Percentiles rank a stretch among this genome's conserved stretches.
Conservation (phyloP, 768 basidiomycete species). For the Lactarius pseudohatsudake region DNA sequence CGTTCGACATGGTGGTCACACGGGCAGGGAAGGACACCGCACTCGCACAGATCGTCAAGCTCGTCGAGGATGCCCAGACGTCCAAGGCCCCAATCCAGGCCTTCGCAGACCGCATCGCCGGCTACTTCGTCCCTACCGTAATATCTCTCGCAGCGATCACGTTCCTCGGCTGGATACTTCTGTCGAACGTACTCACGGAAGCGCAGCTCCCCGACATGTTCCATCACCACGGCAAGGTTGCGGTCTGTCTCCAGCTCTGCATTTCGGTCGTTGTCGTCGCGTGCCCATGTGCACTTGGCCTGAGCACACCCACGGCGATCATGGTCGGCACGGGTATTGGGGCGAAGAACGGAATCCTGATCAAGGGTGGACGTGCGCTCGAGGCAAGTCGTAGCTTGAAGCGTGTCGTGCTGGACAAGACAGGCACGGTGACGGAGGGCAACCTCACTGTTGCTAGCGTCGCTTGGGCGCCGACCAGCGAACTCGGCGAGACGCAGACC, state of each 20-base stretch:
- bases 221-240: slow-evolving; percentile 78
- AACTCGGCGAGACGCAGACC: slow-evolving; percentile 33
- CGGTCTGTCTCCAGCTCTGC: slow-evolving; percentile 93
- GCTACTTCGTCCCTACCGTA: slow-evolving; percentile 92
- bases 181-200: slow-evolving; percentile 58
- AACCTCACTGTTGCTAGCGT: slow-evolving; percentile 79
- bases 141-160: slow-evolving; percentile 80
- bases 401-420: slow-evolving; percentile 91
- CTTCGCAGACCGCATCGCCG: slow-evolving; percentile 92
- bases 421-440: slow-evolving; percentile 95
- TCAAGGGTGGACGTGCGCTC: slow-evolving; percentile 94
- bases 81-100: slow-evolving; percentile 98
- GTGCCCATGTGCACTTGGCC: slow-evolving; percentile 94
- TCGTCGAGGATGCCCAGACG: slow-evolving; percentile 98
- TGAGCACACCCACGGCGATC: slow-evolving; percentile 96
- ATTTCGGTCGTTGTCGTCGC: slow-evolving; percentile 98
- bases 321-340: slow-evolving; percentile 99
- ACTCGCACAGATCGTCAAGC: slow-evolving; percentile 90
- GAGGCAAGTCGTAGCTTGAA: slow-evolving; percentile 86
- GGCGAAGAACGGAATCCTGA: slow-evolving; percentile 94
- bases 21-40: slow-evolving; percentile 97
- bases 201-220: slow-evolving; percentile 80
- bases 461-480: slow-evolving; percentile 62
- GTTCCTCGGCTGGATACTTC: slow-evolving; percentile 78
- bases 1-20: slow-evolving; percentile 94